Percentiles rank a stretch among this genome's conserved stretches.
Conservation (phyloP, 495 filamentous ascomycete genomes). For the Lasiosphaeriaceae sp. region DNA sequence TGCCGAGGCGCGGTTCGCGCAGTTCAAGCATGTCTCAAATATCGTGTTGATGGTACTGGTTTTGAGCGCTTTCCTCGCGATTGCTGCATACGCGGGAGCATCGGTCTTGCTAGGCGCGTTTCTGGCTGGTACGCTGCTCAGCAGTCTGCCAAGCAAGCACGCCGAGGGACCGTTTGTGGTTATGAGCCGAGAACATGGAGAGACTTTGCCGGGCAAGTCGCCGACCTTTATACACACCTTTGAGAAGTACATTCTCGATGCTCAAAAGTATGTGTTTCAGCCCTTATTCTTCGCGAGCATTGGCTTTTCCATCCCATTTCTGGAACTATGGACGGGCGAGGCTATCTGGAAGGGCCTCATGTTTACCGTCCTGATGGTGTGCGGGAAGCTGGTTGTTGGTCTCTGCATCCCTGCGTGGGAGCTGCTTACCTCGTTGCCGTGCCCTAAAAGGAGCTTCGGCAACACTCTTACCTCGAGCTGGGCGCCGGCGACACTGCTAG, state of each 20-base stretch:
- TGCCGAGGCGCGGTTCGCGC: neutral
- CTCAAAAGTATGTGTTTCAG: conserved; percentile 53
- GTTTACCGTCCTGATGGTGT: conserved; percentile 65
- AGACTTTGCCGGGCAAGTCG: conserved; percentile 18
- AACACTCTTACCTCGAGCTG: conserved; percentile 23
- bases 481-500: conserved; percentile 23
- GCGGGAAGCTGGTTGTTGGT: conserved; percentile 61
- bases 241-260: conserved; percentile 50
- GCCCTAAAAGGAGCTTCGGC: neutral
- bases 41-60: conserved; percentile 18
- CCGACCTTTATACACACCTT: conserved; percentile 45
- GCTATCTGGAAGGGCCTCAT: conserved; percentile 70
- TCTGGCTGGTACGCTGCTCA: conserved; percentile 57
- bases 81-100: conserved; percentile 49
- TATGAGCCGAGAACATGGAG: neutral
- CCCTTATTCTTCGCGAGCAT: conserved; percentile 82
- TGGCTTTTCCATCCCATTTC: conserved; percentile 75
- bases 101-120: conserved; percentile 70
- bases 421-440: conserved; percentile 2
- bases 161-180: neutral
- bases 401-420: conserved; percentile 53
- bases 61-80: conserved; percentile 18
- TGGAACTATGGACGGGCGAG: conserved; percentile 58
- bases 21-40: conserved; percentile 11
- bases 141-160: conserved; percentile 19